Conservation (phyloP, 805 yeast genomes). For the Clavispora carvajalis region DNA sequence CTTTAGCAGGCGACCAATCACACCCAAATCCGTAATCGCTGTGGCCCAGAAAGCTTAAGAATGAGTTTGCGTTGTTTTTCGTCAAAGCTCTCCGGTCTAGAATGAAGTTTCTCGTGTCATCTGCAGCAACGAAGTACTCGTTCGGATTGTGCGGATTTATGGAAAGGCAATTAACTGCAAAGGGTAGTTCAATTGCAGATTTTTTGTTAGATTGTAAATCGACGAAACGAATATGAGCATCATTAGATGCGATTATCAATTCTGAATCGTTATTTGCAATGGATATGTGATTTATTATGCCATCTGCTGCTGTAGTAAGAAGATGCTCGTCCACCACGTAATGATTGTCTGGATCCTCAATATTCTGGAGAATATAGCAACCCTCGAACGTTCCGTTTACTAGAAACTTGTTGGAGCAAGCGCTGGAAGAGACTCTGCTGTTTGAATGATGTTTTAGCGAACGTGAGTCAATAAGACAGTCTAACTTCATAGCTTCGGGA, state of each 20-base stretch:
- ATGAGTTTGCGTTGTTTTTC: background rate
- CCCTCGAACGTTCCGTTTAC: constrained; percentile 56
- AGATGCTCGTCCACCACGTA: constrained; percentile 27
- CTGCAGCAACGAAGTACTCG: constrained; percentile 48
- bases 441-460: constrained; percentile 21
- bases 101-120: constrained; percentile 37
- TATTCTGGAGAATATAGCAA: constrained; percentile 37
- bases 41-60: constrained; percentile 36
- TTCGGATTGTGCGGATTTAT: constrained; percentile 33
- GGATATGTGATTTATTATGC: constrained; percentile 47
- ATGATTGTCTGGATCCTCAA: constrained; percentile 19
- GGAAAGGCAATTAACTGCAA: constrained; percentile 48
- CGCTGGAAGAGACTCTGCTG: constrained; percentile 44
- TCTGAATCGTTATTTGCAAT: constrained; percentile 26
- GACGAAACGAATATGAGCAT: constrained; percentile 35
- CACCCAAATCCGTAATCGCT: constrained; percentile 54
- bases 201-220: constrained; percentile 25
- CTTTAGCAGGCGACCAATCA: constrained; percentile 48
- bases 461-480: constrained; percentile 36
- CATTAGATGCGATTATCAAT: constrained; percentile 48
- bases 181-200: constrained; percentile 25
- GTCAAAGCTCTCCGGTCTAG: constrained; percentile 36
- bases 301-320: constrained; percentile 40
- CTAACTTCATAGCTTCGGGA: constrained; percentile 25
- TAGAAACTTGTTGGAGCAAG: constrained; percentile 36